Evolutionary conservation across 306 rosid species (phyloP).

Genomic region (Ochetophila trinervis): DNA sequence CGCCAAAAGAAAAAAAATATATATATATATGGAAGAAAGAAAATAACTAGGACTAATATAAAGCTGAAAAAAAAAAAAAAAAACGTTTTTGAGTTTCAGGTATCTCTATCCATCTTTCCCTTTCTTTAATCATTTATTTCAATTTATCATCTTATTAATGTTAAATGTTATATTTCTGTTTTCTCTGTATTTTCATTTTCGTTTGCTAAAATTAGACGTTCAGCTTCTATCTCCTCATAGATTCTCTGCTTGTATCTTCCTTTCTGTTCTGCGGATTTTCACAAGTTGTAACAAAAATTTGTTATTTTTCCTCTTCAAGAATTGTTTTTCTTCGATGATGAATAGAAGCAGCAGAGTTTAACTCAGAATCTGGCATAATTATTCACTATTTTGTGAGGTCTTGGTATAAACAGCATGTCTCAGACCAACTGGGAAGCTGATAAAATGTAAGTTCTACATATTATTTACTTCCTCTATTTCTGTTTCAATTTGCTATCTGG

Average conservation of each 20-base stretch:
- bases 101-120: slow-evolving; percentile 34
- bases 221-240: slow-evolving; percentile 37
- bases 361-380: slow-evolving; percentile 26
- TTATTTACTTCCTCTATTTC: background rate
- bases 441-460: slow-evolving; percentile 70
- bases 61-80: slow-evolving; percentile 23
- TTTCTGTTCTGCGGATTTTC: slow-evolving; percentile 25
- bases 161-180: background rate
- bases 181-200: slow-evolving; percentile 22
- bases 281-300: slow-evolving; percentile 25
- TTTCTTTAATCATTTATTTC: slow-evolving; percentile 27
- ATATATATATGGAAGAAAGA: background rate
- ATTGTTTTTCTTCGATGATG: slow-evolving; percentile 28
- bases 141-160: slow-evolving; percentile 19
- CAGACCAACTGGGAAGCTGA: slow-evolving; percentile 99
- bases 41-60: background rate
- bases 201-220: slow-evolving; percentile 32
- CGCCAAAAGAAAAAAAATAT: slow-evolving; percentile 1
- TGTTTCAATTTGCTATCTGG: slow-evolving; percentile 18
- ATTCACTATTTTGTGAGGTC: slow-evolving; percentile 16
- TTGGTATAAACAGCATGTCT: slow-evolving; percentile 61
- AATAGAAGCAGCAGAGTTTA: slow-evolving; percentile 27
- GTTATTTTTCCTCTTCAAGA: slow-evolving; percentile 29
- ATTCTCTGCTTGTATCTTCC: slow-evolving; percentile 31
- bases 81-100: slow-evolving; percentile 33